These are phyloP conservation scores for Avena insularis DNA, from an alignment of 176 grass and related monocot species.

Conservation along the genomic window DNA sequence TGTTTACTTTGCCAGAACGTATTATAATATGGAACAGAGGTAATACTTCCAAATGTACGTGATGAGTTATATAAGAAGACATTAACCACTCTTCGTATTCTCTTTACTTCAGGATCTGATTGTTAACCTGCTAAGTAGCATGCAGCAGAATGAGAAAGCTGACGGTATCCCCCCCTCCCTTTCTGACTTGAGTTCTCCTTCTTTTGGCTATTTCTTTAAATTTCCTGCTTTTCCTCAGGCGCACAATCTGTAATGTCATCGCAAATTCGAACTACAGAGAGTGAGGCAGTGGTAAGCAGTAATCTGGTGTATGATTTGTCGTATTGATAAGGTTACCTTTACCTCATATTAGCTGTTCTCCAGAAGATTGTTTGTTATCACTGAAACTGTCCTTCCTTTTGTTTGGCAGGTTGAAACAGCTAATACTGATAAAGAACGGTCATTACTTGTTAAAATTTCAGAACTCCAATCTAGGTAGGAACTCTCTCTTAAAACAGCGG, in stretches of 20 bases:
- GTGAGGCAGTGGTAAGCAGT: constrained; percentile 55
- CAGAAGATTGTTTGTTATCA: constrained; percentile 30
- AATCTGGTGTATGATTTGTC: constrained; percentile 25
- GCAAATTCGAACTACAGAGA: constrained; percentile 48
- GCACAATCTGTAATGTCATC: constrained; percentile 60
- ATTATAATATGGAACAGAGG: too few species aligned
- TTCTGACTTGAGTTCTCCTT: neutral
- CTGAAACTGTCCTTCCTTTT: constrained; percentile 29
- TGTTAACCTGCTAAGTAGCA: constrained; percentile 74
- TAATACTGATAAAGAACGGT: constrained; percentile 76
- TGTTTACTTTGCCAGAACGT: too few species aligned
- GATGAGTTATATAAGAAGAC: constrained; percentile 41
- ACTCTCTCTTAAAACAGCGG: neutral
- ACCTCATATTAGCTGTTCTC: neutral
- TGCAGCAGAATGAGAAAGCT: constrained; percentile 85
- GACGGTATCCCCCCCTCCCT: constrained; percentile 54
- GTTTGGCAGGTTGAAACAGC: constrained; percentile 66
- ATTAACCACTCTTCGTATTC: constrained; percentile 30
- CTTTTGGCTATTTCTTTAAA: constrained; percentile 19
- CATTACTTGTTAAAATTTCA: constrained; percentile 88
- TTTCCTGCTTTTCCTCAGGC: constrained; percentile 51
- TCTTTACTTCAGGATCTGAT: constrained; percentile 82
- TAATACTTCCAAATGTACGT: constrained; percentile 24
- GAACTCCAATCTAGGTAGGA: constrained; percentile 91
- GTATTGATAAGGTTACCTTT: neutral